phyloP scores from a whole-genome alignment of 2,329 filamentous ascomycete species.

The Sphaerulina musiva region DNA sequence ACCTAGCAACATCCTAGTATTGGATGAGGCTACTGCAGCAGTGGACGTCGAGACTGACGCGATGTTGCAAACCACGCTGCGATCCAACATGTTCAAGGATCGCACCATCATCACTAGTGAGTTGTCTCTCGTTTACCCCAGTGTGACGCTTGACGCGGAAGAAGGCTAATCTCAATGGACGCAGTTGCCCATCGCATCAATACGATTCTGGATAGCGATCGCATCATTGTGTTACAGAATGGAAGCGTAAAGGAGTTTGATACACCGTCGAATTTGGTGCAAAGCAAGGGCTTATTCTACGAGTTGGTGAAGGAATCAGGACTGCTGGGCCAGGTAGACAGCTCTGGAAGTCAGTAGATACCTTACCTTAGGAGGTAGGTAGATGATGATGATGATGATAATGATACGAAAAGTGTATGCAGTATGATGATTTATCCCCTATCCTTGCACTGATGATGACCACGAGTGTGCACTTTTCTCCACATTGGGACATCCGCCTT shows the following conservation, averaged over 20 bases:
- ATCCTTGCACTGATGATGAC: too few species aligned
- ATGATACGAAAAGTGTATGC: too few species aligned
- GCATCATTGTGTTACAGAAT: conserved; percentile 87
- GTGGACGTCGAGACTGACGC: conserved; percentile 64
- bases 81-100: conserved; percentile 69
- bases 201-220: conserved; percentile 82
- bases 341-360: conserved; percentile 9
- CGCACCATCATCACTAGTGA: conserved; percentile 86
- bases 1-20: conserved; percentile 90
- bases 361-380: too few species aligned
- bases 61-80: conserved; percentile 57
- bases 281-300: conserved; percentile 73
- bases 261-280: conserved; percentile 70
- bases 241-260: conserved; percentile 91
- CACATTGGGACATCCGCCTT: too few species aligned
- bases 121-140: conserved; percentile 2
- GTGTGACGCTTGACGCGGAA: not conserved
- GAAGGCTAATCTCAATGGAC: not conserved
- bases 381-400: not conserved
- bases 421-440: too few species aligned
- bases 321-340: conserved; percentile 48
- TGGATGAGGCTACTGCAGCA: conserved; percentile 89
- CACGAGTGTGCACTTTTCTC: not conserved
- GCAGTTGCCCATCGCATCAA: conserved; percentile 87
- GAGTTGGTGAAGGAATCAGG: conserved; percentile 88